These are phyloP conservation scores for Salix purpurea DNA, from an alignment of 345 rosid genomes.

Conservation along the genomic window DNA sequence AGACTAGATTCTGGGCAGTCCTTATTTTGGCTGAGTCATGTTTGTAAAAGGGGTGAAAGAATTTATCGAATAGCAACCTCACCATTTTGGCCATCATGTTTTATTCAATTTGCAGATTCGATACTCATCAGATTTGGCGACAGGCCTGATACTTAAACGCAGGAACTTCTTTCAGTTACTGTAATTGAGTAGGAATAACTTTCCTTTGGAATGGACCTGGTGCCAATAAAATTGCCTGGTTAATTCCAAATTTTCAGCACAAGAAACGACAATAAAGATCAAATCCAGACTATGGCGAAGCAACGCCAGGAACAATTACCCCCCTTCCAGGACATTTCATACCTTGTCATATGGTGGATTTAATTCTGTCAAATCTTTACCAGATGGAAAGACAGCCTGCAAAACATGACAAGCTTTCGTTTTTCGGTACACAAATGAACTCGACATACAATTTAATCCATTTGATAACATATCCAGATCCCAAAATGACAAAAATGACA, in stretches of 20 bases:
- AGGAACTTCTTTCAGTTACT: background rate
- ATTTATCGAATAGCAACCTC: background rate
- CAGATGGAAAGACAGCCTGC: constrained; percentile 65
- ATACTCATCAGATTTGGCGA: background rate
- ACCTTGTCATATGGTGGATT: constrained; percentile 52
- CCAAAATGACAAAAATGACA: background rate
- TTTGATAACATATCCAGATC: background rate
- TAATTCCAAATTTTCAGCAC: constrained; percentile 54
- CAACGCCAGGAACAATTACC: constrained; percentile 53
- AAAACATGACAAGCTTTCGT: background rate
- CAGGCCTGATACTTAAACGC: background rate
- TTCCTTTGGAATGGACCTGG: background rate
- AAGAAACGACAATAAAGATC: constrained; percentile 69
- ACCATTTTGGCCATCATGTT: background rate
- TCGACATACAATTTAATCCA: background rate
- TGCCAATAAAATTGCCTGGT: constrained; percentile 46
- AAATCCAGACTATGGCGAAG: constrained; percentile 51
- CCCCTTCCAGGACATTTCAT: constrained; percentile 50
- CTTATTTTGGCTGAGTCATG: background rate
- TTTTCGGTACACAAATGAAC: background rate
- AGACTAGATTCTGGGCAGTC: background rate
- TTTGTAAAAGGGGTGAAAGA: background rate
- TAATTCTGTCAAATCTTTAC: constrained; percentile 45
- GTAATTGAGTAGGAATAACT: background rate
- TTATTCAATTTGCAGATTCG: background rate